Evolutionary conservation across 257 asterid genomes (phyloP), one percentile per base, ranked within the genome.

Genomic region (Nicotiana tabacum): DNA sequence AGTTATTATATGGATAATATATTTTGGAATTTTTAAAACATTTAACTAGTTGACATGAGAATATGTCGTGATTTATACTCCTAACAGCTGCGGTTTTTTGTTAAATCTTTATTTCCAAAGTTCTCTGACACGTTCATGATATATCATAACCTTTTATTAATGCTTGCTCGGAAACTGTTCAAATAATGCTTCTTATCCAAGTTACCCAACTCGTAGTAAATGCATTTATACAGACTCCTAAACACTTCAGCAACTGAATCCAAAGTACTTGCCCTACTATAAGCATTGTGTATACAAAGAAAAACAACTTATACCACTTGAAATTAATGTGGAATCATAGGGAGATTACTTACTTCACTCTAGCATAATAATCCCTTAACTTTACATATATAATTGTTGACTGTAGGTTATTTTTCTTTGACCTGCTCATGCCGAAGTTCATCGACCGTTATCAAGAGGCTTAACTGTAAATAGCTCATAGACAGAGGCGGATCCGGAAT

Each of bases 1-100:
- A 24, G 79, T 24, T 16, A 46, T 46, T 6, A 57, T 51, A 51
- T 46, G 16, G 78, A 11, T 70, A 61, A 4, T 24, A 43, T 43
- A 70, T 43, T 70, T 70, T 30, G 33, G 12, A 70, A 70, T 39
- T 10, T 24, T 46, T 57, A 13, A 27, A 3, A 24, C 37, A 48
- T 48, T 24, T 74, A 48, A 12, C 39, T 6, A 48, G 3, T 2
- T 70, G 60, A 21, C 39, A 24, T 24, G 43, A 74, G 62, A 48
- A 67, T 24, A 43, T 74, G 61, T 74, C 43, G 64, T 51, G 80
- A 74, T 74, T 74, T 74, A 74, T 51, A 48, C 46, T 74, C 64
- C 27, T 74, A 48, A 74, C 15, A 74, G 17, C 62, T 74, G 80
- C 35, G 2, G 29, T 48, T 51, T 74, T 74, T 3, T 15, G 6